Base-by-base conservation (phyloP, 78 protist species). In the Cavenderia fasciculata region DNA sequence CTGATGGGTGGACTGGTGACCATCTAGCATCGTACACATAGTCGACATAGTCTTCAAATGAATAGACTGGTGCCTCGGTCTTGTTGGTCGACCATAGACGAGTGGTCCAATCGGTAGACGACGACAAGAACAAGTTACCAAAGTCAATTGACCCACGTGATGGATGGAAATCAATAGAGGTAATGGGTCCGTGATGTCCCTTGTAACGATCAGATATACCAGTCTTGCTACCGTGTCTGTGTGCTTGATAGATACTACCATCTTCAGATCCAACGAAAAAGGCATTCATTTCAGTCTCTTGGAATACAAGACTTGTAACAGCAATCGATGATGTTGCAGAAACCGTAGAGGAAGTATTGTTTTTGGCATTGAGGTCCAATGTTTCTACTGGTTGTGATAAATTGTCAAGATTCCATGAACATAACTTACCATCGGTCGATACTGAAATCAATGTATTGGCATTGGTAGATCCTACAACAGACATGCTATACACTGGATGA, bases 1-100 rank as follows among this genome's bases (percentile, higher is more conserved):
- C 51, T 0, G 94, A 74, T 31, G 97, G 97, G 56, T 85, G 90
- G n/a, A 78, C 84, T 7, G 97, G 97, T 44, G 96, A 95, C 97
- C 97, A 95, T 41, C 74, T 36, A 5, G 74, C 97, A 44, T 85
- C 95, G 52, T 76, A 95, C 10, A 93, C 94, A 46, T 95, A 95
- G 23, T 95, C 97, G 44, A 46, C 44, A 71, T 82, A 78, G 27
- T 95, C 94, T 23, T 95, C 96, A 52, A 95, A 94, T 10, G 94
- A 74, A 40, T 86, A 86, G 25, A 86, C 27, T 34, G 92, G 86
- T 23, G 51, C 25, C 2, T 86, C 77, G 6, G 69, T 21, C 74
- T 86, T 86, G 59, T 62, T 86, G 1, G 77, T 27, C 33, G 79
- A 29, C 97, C 97, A 95, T 40, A 95, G 71, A 66, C 86, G 79